Evolutionary conservation across 768 basidiomycete species (phyloP), one percentile per base, ranked within the genome.

Genomic region (Atractiella rhizophila): DNA sequence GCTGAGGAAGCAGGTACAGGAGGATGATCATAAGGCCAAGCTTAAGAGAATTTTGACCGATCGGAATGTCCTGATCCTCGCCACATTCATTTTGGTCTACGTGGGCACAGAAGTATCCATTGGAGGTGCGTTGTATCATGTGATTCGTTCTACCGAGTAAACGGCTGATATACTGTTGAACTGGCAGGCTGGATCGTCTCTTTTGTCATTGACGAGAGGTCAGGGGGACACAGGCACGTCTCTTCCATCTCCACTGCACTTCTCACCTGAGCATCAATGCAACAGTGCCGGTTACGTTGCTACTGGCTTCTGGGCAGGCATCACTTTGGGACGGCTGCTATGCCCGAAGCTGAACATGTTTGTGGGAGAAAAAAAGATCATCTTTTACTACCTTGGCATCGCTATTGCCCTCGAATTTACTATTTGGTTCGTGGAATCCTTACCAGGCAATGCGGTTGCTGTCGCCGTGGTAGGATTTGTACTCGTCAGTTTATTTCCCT

Each of bases 301-400:
- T 8, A 47, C 49, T 13, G 57, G 56, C 11, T 60, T 59, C 48
- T 62, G 60, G n/a, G 23, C 29, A 64, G 66, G 66, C 15, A 51
- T 71, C 12, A 69, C 67, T 0, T 42, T 69, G 4, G 71, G 72
- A 0, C 63, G 71, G 19, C 56, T 73, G 5, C 54, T 59, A 2
- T 59, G 72, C 7, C 58, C 72, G 18, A 66, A 64, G n/a, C 16
- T 35, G 8, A 35, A 18, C 7, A 12, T 35, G 8, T 35, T 18
- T 18, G 8, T 35, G 8, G 34, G 34, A 18, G 34, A 35, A 35
- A 7, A n/a, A 8, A 35, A 12, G 7, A 23, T 16, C 16, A 35
- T 35, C 34, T 35, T 35, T 16, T 19, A 19, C 34, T 35, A 9
- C 24, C 34, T 35, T 9, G 34, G 34, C n/a, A 19, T n/a, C 8